Conservation (phyloP, 2,329 filamentous ascomycete genomes). For the Biscogniauxia sp. region DNA sequence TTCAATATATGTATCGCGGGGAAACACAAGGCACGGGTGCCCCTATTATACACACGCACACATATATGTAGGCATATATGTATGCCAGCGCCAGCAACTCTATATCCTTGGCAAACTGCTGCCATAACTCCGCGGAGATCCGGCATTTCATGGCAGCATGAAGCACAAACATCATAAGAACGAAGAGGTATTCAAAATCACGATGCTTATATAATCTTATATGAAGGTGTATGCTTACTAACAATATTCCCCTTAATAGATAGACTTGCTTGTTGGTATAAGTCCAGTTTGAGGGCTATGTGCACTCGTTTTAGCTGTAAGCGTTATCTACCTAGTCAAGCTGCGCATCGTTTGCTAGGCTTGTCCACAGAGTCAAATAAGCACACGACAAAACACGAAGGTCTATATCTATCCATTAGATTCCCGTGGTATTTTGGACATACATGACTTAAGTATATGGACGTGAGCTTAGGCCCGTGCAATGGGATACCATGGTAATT, state of each 20-base stretch:
- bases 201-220: not conserved
- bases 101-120: not conserved
- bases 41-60: not conserved
- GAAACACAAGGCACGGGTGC: not conserved
- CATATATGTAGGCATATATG: not conserved
- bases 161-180: not conserved
- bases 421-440: too few relatives aligned
- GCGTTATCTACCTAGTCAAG: too few relatives aligned
- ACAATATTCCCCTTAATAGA: not conserved
- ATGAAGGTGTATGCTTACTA: not conserved
- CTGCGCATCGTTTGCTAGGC: too few relatives aligned
- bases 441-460: too few relatives aligned
- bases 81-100: not conserved
- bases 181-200: not conserved
- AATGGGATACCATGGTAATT: too few relatives aligned
- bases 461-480: too few relatives aligned
- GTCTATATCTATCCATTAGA: too few relatives aligned
- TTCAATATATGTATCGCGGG: not conserved
- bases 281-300: not conserved
- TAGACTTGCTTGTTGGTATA: not conserved
- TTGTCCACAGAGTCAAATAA: too few relatives aligned
- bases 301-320: not conserved
- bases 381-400: too few relatives aligned
- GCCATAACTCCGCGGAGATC: not conserved
- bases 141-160: not conserved